Conservation (phyloP, 345 rosid genomes). For the Corymbia maculata region DNA sequence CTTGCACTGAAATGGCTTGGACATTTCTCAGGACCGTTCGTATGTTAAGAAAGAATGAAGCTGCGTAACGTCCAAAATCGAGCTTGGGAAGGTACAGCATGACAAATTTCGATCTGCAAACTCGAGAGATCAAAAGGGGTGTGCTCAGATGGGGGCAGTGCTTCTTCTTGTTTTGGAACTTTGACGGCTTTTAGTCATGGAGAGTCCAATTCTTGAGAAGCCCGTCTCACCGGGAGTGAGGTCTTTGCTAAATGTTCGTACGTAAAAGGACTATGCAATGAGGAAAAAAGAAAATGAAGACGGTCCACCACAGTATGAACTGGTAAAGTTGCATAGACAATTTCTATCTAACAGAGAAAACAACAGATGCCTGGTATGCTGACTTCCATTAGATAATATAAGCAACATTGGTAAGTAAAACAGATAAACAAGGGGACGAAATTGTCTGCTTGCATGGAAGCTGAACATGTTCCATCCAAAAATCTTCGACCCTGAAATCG, state of each 20-base stretch:
- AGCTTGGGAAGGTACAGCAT: background rate
- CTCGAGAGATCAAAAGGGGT: background rate
- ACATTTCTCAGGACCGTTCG: background rate
- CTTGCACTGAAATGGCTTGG: background rate
- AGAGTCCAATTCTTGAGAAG: background rate
- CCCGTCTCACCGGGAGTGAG: background rate
- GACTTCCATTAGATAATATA: background rate
- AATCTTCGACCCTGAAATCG: background rate
- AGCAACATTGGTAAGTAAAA: background rate
- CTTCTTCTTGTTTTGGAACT: background rate
- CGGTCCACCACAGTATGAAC: background rate
- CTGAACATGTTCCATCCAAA: background rate
- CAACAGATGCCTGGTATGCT: background rate
- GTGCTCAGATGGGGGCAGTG: background rate
- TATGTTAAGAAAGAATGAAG: background rate
- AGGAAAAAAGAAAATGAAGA: background rate
- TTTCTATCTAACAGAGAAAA: background rate
- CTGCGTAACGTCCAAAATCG: rapidly evolving
- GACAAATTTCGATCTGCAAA: background rate
- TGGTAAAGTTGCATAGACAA: background rate
- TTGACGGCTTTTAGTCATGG: background rate
- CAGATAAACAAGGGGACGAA: background rate
- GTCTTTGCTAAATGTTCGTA: background rate
- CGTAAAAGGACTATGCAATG: background rate
- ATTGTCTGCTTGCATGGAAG: background rate